These are phyloP conservation scores for Neurospora pannonica DNA, from an alignment of 495 filamentous ascomycete genomes.

Conservation along the genomic window DNA sequence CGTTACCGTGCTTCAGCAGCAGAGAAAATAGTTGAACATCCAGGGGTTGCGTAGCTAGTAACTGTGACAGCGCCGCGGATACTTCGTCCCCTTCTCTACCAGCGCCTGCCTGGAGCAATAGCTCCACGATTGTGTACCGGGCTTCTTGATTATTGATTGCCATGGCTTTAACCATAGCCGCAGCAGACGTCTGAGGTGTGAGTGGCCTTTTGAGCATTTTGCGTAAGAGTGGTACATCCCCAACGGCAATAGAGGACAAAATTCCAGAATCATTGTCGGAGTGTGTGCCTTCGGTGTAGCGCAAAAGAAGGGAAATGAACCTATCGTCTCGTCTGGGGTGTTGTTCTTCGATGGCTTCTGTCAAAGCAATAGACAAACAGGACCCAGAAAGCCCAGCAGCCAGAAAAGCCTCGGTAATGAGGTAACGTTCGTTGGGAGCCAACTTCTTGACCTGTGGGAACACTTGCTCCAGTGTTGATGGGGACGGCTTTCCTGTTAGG, in stretches of 20 bases:
- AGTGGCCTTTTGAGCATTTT: constrained; percentile 29
- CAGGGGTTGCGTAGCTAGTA: constrained; percentile 21
- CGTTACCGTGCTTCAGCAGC: constrained; percentile 31
- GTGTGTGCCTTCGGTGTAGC: constrained; percentile 34
- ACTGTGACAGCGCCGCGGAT: constrained; percentile 25
- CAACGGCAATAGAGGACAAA: constrained; percentile 29
- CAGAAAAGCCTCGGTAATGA: constrained; percentile 31
- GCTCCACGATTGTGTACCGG: constrained; percentile 29
- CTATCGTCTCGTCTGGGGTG: constrained; percentile 31
- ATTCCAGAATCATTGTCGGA: constrained; percentile 35
- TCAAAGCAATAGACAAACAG: constrained; percentile 28
- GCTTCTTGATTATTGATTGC: constrained; percentile 15
- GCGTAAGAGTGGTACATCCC: constrained; percentile 26
- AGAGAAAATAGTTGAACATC: constrained; percentile 29
- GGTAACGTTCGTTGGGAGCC: constrained; percentile 24
- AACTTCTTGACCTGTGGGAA: constrained; percentile 29
- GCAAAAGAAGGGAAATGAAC: constrained; percentile 34
- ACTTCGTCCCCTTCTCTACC: constrained; percentile 22
- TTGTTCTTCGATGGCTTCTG: constrained; percentile 33
- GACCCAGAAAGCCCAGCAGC: constrained; percentile 26
- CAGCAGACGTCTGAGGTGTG: constrained; percentile 25
- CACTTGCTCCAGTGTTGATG: constrained; percentile 26
- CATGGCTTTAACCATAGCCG: constrained; percentile 30
- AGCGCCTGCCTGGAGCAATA: constrained; percentile 31
- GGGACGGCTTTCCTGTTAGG: constrained; percentile 27